Conservation (phyloP, 2,329 filamentous ascomycete genomes). For the Apiospora marii region DNA sequence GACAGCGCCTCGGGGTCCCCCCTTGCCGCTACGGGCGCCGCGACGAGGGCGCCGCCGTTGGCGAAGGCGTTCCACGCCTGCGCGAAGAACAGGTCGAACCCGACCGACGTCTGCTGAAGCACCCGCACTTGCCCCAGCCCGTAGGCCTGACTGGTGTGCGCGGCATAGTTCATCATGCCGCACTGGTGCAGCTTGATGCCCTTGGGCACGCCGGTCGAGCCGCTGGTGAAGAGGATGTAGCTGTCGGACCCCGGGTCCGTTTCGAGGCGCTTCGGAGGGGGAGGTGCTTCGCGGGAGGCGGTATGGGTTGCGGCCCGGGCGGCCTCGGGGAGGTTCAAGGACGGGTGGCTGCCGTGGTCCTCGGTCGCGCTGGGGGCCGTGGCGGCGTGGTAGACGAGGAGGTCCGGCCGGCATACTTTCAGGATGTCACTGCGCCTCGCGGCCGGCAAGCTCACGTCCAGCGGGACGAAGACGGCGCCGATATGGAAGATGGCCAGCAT, state of each 20-base stretch:
- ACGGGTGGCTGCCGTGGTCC: no score
- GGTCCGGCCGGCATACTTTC: neutral
- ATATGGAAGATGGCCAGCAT: neutral
- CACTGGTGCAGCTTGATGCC: neutral
- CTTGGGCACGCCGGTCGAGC: neutral
- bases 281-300: no score
- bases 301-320: no score
- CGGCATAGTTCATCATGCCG: neutral
- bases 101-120: conserved; percentile 46
- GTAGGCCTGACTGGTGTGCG: neutral
- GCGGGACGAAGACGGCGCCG: neutral
- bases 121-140: conserved; percentile 26
- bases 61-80: conserved; percentile 43
- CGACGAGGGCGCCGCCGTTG: conserved; percentile 38
- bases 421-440: neutral
- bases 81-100: conserved; percentile 44
- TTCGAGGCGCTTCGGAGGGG: no score
- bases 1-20: conserved; percentile 45
- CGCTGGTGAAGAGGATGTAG: neutral
- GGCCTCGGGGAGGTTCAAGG: no score
- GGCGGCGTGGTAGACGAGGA: neutral
- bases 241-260: no score
- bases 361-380: neutral
- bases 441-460: neutral
- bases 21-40: conserved; percentile 39